Conservation (phyloP, 2,329 filamentous ascomycete genomes). For the Verticillium zaregamsianum region DNA sequence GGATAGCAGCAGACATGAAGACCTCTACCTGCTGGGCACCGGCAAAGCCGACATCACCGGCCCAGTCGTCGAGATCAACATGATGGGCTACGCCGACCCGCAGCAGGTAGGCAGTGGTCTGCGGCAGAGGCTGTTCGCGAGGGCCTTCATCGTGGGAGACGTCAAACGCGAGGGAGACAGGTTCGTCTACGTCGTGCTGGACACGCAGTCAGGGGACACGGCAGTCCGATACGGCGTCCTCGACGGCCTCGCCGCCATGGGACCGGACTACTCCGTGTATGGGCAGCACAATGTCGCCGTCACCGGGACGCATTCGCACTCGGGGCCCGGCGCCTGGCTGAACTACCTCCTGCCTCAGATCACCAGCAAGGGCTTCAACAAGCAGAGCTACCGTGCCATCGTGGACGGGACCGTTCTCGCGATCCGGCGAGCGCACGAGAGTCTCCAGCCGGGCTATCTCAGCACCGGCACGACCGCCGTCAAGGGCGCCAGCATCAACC, state of each 20-base stretch:
- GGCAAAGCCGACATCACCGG: constrained; percentile 56
- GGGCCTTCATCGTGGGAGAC: constrained; percentile 81
- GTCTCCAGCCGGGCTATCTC: constrained; percentile 52
- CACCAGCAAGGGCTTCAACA: constrained; percentile 79
- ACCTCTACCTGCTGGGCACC: constrained; percentile 45
- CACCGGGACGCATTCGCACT: constrained; percentile 86
- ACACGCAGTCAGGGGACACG: constrained; percentile 81
- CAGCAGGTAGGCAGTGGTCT: constrained; percentile 78
- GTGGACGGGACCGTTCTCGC: constrained; percentile 79
- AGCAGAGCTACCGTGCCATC: constrained; percentile 81
- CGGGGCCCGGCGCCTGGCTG: constrained; percentile 84
- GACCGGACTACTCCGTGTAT: constrained; percentile 70
- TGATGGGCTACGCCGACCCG: constrained; percentile 83
- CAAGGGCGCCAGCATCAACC: constrained; percentile 72
- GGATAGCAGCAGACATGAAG: constrained; percentile 10
- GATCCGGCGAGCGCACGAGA: constrained; percentile 72
- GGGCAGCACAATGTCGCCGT: constrained; percentile 78
- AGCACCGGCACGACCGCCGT: constrained; percentile 60
- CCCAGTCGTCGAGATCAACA: constrained; percentile 81
- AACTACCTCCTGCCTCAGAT: constrained; percentile 90
- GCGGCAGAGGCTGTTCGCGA: constrained; percentile 78
- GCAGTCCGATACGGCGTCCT: constrained; percentile 81
- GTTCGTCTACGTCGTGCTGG: constrained; percentile 83
- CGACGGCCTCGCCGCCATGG: constrained; percentile 63
- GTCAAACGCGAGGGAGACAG: constrained; percentile 60